phyloP scores from a whole-genome alignment of 108 stramenopile genomes.

The Bacterosira constricta region DNA sequence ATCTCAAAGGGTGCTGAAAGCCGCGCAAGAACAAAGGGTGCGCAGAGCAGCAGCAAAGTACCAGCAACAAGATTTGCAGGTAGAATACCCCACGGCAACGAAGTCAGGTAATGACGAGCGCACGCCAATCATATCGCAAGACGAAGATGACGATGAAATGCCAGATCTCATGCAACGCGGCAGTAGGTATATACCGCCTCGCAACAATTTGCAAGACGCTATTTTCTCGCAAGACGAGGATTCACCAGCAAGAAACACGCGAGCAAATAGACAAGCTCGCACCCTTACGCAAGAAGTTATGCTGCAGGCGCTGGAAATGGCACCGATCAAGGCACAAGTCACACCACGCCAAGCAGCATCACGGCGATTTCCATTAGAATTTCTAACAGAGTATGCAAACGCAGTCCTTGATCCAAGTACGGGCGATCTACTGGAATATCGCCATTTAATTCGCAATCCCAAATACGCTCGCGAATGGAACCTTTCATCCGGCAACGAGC shows the following conservation, averaged over 20 bases:
- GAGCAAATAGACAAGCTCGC: not conserved
- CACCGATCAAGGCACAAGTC: not conserved
- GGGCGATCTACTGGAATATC: conserved; percentile 21
- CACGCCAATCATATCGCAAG: not conserved
- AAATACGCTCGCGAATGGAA: not conserved
- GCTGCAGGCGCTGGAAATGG: not conserved
- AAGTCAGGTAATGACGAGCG: no score
- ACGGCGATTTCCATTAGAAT: not conserved
- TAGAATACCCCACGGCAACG: no score
- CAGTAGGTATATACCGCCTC: no score
- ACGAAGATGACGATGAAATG: no score
- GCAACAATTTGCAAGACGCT: no score
- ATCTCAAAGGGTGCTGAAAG: no score
- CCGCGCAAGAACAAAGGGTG: no score
- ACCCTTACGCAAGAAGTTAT: not conserved
- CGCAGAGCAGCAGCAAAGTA: no score
- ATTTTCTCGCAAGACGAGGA: not conserved
- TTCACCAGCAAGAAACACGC: not conserved
- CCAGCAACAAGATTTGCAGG: no score
- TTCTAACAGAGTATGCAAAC: not conserved
- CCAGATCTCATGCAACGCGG: no score
- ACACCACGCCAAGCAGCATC: not conserved
- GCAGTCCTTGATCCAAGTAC: conserved; percentile 24
- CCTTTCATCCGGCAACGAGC: no score
- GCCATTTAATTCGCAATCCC: conserved; percentile 14